Percentiles rank a stretch among this genome's conserved stretches.
Conservation (phyloP, 768 basidiomycete species). For the Leccinum fibrillosum region DNA sequence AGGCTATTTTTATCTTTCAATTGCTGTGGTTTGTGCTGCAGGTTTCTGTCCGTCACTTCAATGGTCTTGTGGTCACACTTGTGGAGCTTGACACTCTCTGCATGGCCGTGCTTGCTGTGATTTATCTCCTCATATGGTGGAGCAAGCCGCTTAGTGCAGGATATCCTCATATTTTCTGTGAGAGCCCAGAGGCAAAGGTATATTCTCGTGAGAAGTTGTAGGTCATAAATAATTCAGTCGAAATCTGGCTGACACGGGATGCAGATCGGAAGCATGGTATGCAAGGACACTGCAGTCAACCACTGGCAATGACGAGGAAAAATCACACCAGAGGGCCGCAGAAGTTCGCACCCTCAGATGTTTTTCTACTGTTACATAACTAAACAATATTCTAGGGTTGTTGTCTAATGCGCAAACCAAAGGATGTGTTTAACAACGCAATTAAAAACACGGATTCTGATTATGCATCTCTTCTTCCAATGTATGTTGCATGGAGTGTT, state of each 20-base stretch:
- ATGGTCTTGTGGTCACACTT: not conserved
- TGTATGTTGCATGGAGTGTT: too few species aligned
- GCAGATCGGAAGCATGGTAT: not conserved
- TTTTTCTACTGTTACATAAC: not conserved
- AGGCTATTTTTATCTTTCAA: not conserved
- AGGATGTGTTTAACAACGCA: not conserved
- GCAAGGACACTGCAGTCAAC: not conserved
- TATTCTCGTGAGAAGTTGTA: not conserved
- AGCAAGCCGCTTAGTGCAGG: not conserved
- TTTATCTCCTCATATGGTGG: not conserved
- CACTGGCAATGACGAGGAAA: not conserved
- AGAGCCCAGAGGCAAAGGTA: not conserved
- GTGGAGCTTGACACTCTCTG: not conserved
- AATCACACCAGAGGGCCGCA: not conserved
- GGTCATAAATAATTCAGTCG: not conserved
- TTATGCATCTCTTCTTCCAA: too few species aligned
- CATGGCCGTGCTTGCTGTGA: not conserved
- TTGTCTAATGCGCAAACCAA: not conserved
- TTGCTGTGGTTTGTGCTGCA: not conserved
- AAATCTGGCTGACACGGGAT: not conserved
- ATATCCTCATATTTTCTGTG: not conserved
- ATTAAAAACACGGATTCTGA: not conserved
- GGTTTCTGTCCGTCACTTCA: not conserved
- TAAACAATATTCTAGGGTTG: not conserved
- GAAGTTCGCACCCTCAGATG: not conserved